These are phyloP conservation scores for Saccharomycopsis sp. DNA, from an alignment of 805 yeast species.

Conservation along the genomic window DNA sequence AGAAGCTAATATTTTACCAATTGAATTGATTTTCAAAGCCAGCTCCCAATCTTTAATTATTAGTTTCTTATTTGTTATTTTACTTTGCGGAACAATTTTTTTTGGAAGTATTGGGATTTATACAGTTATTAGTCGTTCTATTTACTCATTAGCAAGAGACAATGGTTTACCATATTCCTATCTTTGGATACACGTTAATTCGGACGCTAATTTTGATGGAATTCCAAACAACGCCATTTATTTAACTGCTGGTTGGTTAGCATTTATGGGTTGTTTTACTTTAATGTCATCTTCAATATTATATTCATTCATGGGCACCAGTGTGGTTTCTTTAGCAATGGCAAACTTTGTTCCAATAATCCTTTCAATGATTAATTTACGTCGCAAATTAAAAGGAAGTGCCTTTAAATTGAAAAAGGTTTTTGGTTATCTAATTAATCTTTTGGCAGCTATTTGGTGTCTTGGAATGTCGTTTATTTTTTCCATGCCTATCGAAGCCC, in stretches of 20 bases:
- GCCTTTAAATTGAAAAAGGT: constrained; percentile 49
- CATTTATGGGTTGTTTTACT: constrained; percentile 51
- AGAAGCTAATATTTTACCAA: constrained; percentile 66
- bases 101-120: constrained; percentile 74
- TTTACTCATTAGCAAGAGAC: constrained; percentile 75
- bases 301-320: constrained; percentile 76
- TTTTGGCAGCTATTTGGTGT: constrained; percentile 51
- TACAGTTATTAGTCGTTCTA: constrained; percentile 76
- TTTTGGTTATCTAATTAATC: constrained; percentile 55
- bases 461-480: constrained; percentile 45
- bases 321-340: constrained; percentile 63
- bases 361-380: constrained; percentile 46
- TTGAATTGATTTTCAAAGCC: constrained; percentile 62
- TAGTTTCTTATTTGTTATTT: constrained; percentile 55
- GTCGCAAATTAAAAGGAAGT: constrained; percentile 56
- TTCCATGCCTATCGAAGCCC: constrained; percentile 63
- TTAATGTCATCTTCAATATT: constrained; percentile 64
- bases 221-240: constrained; percentile 65
- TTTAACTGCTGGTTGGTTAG: constrained; percentile 52
- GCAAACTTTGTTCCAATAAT: constrained; percentile 72
- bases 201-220: constrained; percentile 39
- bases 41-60: constrained; percentile 61
- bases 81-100: constrained; percentile 57
- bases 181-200: constrained; percentile 57
- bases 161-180: constrained; percentile 62